phyloP scores from a whole-genome alignment of 805 yeast species.

The Candida khao-thaluensis region DNA sequence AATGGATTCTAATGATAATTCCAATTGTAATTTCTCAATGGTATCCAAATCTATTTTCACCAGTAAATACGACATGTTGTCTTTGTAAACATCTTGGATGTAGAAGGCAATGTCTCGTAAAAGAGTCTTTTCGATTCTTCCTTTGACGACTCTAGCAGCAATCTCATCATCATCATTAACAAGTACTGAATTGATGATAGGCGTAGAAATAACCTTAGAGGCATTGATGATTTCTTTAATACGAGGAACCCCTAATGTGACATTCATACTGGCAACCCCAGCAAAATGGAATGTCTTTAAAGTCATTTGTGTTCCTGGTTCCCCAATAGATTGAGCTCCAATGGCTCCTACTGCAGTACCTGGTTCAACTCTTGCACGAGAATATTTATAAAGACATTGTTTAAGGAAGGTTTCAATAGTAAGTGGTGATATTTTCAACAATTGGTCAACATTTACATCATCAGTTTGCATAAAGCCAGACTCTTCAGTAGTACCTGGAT shows the following conservation, averaged over 20 bases:
- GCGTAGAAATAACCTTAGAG: constrained; percentile 90
- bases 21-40: constrained; percentile 86
- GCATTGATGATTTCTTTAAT: constrained; percentile 98
- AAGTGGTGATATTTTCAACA: constrained; percentile 61
- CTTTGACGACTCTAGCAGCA: constrained; percentile 98
- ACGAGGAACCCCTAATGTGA: constrained; percentile 98
- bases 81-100: constrained; percentile 91
- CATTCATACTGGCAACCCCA: constrained; percentile 99
- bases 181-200: constrained; percentile 90
- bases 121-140: constrained; percentile 90
- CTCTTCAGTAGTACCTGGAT: constrained; percentile 30
- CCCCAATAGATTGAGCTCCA: constrained; percentile 99
- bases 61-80: constrained; percentile 71
- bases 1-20: constrained; percentile 80
- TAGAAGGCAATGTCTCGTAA: constrained; percentile 82
- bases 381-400: constrained; percentile 78
- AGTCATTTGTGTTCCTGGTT: constrained; percentile 99
- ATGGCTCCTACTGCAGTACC: constrained; percentile 99
- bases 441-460: constrained; percentile 51
- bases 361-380: constrained; percentile 91
- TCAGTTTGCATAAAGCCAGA: constrained; percentile 28
- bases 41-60: constrained; percentile 81
- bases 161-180: constrained; percentile 94
- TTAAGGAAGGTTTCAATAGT: constrained; percentile 66
- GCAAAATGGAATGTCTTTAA: constrained; percentile 93